Percentiles rank a stretch among this genome's conserved stretches.
Conservation (phyloP, 164 flowering plant species). For the Dillenia turbinata region DNA sequence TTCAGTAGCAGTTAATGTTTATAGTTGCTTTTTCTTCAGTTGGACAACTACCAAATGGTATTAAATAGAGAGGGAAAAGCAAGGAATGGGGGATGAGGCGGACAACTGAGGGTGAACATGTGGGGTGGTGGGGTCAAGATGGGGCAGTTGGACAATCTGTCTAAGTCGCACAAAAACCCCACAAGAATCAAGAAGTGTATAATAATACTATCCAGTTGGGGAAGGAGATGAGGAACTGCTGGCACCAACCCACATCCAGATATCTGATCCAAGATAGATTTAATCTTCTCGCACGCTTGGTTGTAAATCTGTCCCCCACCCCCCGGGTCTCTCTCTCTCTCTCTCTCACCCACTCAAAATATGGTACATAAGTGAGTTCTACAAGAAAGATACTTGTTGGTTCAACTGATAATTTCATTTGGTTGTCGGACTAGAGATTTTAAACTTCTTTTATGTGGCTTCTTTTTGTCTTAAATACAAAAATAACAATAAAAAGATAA, state of each 20-base stretch:
- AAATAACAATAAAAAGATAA: too few relatives aligned
- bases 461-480: too few relatives aligned
- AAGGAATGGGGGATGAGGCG: constrained; percentile 14
- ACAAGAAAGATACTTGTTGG: too few relatives aligned
- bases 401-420: too few relatives aligned
- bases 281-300: constrained; percentile 31
- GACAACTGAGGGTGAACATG: constrained; percentile 22
- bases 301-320: constrained; percentile 18
- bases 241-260: constrained; percentile 29
- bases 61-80: constrained; percentile 26
- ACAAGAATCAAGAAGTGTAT: constrained; percentile 35
- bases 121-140: constrained; percentile 42
- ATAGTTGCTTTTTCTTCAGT: constrained; percentile 4
- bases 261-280: constrained; percentile 46
- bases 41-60: constrained; percentile 10
- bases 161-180: constrained; percentile 20
- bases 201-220: constrained; percentile 41
- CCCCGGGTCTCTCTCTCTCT: background rate
- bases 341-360: constrained; percentile 7
- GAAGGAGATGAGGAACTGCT: constrained; percentile 32
- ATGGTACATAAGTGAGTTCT: too few relatives aligned
- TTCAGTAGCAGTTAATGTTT: background rate
- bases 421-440: too few relatives aligned
- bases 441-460: too few relatives aligned
- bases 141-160: constrained; percentile 55